Conservation (phyloP, 2,329 filamentous ascomycete genomes). For the Fusarium proliferatum region DNA sequence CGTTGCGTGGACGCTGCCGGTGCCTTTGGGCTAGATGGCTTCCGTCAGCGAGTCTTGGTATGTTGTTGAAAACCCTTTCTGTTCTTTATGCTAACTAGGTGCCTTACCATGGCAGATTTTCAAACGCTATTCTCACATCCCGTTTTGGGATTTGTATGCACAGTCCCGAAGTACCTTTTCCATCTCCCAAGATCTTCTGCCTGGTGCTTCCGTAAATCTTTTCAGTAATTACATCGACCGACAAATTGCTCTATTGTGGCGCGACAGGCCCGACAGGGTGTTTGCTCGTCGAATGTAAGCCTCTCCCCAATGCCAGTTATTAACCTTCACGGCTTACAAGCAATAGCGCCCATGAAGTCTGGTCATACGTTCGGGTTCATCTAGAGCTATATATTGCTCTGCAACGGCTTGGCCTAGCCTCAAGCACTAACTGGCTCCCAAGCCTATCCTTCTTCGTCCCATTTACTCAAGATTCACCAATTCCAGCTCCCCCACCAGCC, state of each 20-base stretch:
- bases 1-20: conserved; percentile 55
- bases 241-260: conserved; percentile 42
- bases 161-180: conserved; percentile 46
- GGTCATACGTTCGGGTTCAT: conserved; percentile 60
- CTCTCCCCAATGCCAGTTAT: background rate
- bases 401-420: conserved; percentile 62
- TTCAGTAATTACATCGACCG: conserved; percentile 47
- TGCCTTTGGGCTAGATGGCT: conserved; percentile 64
- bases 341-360: conserved; percentile 47
- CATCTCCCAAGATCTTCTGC: conserved; percentile 46
- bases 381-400: conserved; percentile 64
- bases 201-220: conserved; percentile 49
- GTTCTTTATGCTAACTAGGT: conserved; percentile 14
- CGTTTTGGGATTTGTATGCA: conserved; percentile 59
- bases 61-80: conserved; percentile 14
- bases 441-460: conserved; percentile 63
- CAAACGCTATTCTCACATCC: conserved; percentile 59
- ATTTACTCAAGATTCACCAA: conserved; percentile 63
- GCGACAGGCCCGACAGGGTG: conserved; percentile 35
- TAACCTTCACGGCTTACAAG: conserved; percentile 17
- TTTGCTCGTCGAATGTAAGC: conserved; percentile 46
- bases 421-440: conserved; percentile 57
- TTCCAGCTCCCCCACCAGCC: conserved; percentile 58
- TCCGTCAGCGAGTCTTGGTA: conserved; percentile 67
- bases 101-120: conserved; percentile 58